A percentile compares a stretch with the other conserved stretches of the same genome.
Conservation (phyloP, 176 grass and related monocot genomes). For the Carex myosuroides region DNA sequence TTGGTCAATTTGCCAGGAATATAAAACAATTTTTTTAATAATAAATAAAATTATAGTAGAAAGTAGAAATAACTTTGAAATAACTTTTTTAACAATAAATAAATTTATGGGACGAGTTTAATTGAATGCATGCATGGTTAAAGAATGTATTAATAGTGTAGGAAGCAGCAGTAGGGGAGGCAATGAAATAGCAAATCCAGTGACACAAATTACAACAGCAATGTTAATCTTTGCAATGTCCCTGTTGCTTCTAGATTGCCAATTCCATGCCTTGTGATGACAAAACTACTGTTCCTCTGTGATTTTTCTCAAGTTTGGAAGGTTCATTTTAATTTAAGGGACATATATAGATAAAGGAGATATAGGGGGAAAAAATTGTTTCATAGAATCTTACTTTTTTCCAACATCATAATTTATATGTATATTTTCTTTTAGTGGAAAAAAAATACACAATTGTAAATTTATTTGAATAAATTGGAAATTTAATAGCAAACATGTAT, state of each 20-base stretch:
- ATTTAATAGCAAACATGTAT: too few relatives aligned
- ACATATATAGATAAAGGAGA: not conserved
- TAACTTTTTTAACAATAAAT: too few relatives aligned
- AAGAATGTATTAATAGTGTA: constrained; percentile 7
- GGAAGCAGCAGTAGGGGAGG: constrained; percentile 7
- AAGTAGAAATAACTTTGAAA: too few relatives aligned
- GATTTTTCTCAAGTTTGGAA: not conserved
- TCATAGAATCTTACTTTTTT: not conserved
- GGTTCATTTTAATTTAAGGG: not conserved
- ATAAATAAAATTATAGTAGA: not conserved
- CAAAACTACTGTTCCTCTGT: not conserved
- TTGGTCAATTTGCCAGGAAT: not conserved
- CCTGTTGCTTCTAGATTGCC: not conserved
- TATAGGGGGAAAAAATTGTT: not conserved
- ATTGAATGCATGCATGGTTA: not conserved
- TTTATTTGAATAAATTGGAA: not conserved
- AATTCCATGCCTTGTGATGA: not conserved
- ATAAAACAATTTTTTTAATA: not conserved
- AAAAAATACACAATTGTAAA: not conserved
- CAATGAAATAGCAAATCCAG: constrained; percentile 15
- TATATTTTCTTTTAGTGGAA: not conserved
- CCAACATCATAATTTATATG: not conserved
- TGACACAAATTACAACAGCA: not conserved
- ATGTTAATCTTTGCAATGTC: not conserved
- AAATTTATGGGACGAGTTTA: too few relatives aligned